Percentiles rank a stretch among this genome's conserved stretches.
Conservation (phyloP, 192 early-diverging fungal species). For the Coemansia sp. region DNA sequence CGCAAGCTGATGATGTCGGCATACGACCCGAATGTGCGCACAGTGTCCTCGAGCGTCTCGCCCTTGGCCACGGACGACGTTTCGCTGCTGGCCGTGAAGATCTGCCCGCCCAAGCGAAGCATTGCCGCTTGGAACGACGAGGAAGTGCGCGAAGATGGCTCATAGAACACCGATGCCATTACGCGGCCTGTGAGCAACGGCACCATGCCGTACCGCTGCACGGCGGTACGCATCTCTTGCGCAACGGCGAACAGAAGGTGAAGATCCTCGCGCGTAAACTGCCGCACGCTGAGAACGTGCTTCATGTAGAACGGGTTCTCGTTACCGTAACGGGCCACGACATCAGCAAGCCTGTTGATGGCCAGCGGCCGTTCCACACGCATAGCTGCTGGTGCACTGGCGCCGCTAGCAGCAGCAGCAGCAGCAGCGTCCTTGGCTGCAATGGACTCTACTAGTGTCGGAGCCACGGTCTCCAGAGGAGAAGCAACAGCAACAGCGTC, state of each 20-base stretch:
- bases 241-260: constrained; percentile 95
- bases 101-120: constrained; percentile 86
- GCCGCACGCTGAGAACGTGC: constrained; percentile 87
- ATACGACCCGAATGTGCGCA: constrained; percentile 91
- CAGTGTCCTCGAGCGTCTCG: constrained; percentile 91
- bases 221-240: constrained; percentile 93
- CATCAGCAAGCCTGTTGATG: constrained; percentile 31
- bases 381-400: too few species aligned
- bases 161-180: constrained; percentile 94
- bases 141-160: constrained; percentile 92
- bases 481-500: constrained; percentile 9
- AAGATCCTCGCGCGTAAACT: constrained; percentile 91
- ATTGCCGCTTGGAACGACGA: constrained; percentile 95
- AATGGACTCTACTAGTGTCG: not conserved
- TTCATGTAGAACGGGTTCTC: constrained; percentile 84
- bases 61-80: constrained; percentile 94
- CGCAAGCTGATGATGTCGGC: constrained; percentile 90
- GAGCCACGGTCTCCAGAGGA: not conserved
- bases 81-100: constrained; percentile 80
- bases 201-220: constrained; percentile 85
- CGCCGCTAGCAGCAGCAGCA: not conserved
- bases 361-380: constrained; percentile 26
- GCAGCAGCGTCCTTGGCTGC: not conserved
- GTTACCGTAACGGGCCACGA: constrained; percentile 48
- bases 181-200: constrained; percentile 88